A percentile compares a stretch with the other conserved stretches of the same genome.
These are phyloP conservation scores for Talaromyces proteolyticus DNA, from an alignment of 495 filamentous ascomycete species.

Conservation along the genomic window DNA sequence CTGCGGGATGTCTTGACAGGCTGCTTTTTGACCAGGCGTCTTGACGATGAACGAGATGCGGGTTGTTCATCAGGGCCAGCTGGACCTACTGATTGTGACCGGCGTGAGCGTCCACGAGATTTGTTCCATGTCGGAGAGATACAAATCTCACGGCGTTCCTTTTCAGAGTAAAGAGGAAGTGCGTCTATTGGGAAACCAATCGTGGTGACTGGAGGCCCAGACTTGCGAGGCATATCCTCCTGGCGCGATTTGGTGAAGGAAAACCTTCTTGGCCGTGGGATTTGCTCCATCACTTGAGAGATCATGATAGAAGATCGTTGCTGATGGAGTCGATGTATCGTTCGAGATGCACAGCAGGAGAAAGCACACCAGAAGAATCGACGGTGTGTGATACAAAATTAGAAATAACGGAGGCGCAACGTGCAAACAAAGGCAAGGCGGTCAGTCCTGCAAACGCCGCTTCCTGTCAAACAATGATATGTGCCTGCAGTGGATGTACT, in stretches of 20 bases:
- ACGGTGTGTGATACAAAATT: too few relatives aligned
- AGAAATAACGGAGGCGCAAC: too few relatives aligned
- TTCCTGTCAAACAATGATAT: too few relatives aligned
- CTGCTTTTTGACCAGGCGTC: slow-evolving; percentile 2
- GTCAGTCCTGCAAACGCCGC: too few relatives aligned
- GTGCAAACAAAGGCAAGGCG: too few relatives aligned
- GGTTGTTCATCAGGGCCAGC: background rate
- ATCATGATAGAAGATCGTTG: too few relatives aligned
- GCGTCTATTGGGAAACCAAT: slow-evolving; percentile 7
- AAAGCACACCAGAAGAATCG: too few relatives aligned
- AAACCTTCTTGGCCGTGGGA: slow-evolving; percentile 4
- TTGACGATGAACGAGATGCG: background rate
- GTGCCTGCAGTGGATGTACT: too few relatives aligned
- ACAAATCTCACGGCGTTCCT: background rate
- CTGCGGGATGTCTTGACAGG: background rate
- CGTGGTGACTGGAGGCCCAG: background rate
- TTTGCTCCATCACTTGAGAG: background rate
- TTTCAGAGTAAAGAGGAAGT: background rate
- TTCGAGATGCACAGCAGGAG: too few relatives aligned
- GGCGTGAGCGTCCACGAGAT: slow-evolving; percentile 1
- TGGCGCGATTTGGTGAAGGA: slow-evolving; percentile 2
- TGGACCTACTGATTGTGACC: slow-evolving; percentile 5
- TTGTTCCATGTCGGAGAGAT: slow-evolving; percentile 1
- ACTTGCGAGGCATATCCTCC: background rate
- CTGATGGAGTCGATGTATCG: too few relatives aligned